Evolutionary conservation across 208 protist species (phyloP), one percentile per base, ranked within the genome.

Genomic region (Sergeia podlipaevii): DNA sequence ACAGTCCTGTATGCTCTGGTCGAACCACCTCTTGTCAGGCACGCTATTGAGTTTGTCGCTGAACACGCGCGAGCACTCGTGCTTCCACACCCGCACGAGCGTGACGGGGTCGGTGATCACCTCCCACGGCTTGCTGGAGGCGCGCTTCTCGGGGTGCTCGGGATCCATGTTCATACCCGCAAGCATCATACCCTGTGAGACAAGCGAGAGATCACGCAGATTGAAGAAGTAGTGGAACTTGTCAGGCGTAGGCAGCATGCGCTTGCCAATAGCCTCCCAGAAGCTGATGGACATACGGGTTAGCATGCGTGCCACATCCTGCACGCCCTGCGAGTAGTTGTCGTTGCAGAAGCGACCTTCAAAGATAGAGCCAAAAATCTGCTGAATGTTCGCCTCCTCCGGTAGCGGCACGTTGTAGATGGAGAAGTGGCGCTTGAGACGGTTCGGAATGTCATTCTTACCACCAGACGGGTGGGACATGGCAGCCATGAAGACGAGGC

Each of bases 171-270:
- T 74, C 80, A 93, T 91, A 44, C 82, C 81, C 2, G 89, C 75
- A 33, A 91, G 74, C 74, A 98, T 91, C 37, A 99, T 77, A 59
- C 97, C 97, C 61, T 97, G 89, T 49, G 97, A 98, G 39, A 99
- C 96, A 30, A 81, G 80, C 4, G 93, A 97, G 6, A 99, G 76
- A 53, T 99, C 97, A 49, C 97, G 85, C 67, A 99, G 79, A 80
- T 98, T 99, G 80, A 99, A 99, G 48, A 98, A 89, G 87, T 99
- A 99, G 73, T 99, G 97, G 73, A 98, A 98, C 76, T 98, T 98
- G 51, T 95, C 88, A 15, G 97, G 97, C 1, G 97, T 99, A 38
- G 97, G 97, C 28, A 98, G 72, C 91, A 99, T 97, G 54, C 89
- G 94, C 59, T 81, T 87, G 29, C 75, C 69, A 60, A 96, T 94